Evolutionary conservation across 1,284 basidiomycete genomes (phyloP), one percentile per base, ranked within the genome.

Genomic region (Marasmius sp.): DNA sequence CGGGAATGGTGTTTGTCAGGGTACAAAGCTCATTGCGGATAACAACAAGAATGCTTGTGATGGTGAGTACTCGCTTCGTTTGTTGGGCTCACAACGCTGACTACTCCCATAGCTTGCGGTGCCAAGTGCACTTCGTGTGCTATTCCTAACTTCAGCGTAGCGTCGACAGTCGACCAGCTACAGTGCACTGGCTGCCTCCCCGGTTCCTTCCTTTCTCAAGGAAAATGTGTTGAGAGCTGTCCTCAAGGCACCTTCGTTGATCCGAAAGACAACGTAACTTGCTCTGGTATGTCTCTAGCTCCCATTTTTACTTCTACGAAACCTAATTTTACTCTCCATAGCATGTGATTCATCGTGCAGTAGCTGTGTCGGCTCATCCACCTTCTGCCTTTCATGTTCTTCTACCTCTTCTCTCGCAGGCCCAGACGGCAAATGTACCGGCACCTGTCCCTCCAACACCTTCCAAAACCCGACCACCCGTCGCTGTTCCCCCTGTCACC

Each of bases 41-140:
- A 93, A 92, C 67, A 83, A 84, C 68, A 94, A 93, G 76, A 77
- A 83, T 22, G 84, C 86, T 66, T 94, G 92, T 69, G 91, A 94
- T 68, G 83, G 92, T 93, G 69, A 71, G 89, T 82, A 2, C 39
- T 53, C 62, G 43, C 41, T 27, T 58, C 18, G 47, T n/a, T 11
- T 3, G 10, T 27, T 22, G 39, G 54, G 27, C 59, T 34, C 41
- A 55, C 56, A 43, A 43, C 22, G 58, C n/a, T 48, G 11, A 61
- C 33, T 53, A 52, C 48, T 9, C 22, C 59, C 16, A 48, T 60
- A 92, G 90, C 82, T 60, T 93, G 91, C 73, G 89, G 91, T 7
- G 77, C 88, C 1, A 91, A 90, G 71, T 94, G 93, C 71, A 90
- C 88, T 12, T 79, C 85, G 0, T 94, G 93, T 74, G 76, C 80